Evolutionary conservation across 805 yeast species (phyloP).

Genomic region (Suhomyces sp.): DNA sequence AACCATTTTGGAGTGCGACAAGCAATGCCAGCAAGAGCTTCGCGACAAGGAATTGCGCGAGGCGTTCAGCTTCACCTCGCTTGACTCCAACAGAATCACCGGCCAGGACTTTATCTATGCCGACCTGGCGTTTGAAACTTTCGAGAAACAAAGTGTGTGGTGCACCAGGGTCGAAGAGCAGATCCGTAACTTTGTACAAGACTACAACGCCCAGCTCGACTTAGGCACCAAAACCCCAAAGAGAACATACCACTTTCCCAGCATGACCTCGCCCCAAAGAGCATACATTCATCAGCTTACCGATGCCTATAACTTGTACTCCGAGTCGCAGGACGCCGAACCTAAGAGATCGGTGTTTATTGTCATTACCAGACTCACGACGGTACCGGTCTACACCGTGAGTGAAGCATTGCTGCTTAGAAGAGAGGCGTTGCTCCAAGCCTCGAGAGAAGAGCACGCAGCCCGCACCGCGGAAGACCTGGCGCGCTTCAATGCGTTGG

Average conservation of each 20-base stretch:
- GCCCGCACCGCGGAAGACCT: conserved; percentile 22
- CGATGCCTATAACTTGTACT: conserved; percentile 52
- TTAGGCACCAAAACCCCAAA: conserved; percentile 17
- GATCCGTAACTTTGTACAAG: conserved; percentile 48
- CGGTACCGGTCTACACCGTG: conserved; percentile 46
- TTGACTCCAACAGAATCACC: conserved; percentile 5
- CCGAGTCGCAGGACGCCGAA: conserved; percentile 79
- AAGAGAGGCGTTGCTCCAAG: conserved; percentile 20
- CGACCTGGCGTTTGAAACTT: conserved; percentile 46
- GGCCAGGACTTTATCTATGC: conserved; percentile 38
- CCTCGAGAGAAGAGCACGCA: conserved; percentile 18
- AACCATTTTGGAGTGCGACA: conserved; percentile 58
- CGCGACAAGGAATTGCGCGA: conserved; percentile 61
- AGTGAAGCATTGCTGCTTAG: conserved; percentile 36
- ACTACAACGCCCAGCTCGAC: conserved; percentile 21
- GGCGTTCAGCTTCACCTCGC: conserved; percentile 47
- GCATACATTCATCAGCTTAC: conserved; percentile 69
- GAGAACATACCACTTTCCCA: conserved; percentile 58
- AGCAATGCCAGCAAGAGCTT: conserved; percentile 58
- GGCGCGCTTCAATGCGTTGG: conserved; percentile 50
- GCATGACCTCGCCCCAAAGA: conserved; percentile 71
- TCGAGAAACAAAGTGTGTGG: conserved; percentile 61
- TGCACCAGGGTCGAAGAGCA: conserved; percentile 59
- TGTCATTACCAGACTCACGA: conserved; percentile 30
- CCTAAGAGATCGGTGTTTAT: conserved; percentile 74